phyloP scores from a whole-genome alignment of 2,329 filamentous ascomycete genomes.

The Penicillium janthinellum region DNA sequence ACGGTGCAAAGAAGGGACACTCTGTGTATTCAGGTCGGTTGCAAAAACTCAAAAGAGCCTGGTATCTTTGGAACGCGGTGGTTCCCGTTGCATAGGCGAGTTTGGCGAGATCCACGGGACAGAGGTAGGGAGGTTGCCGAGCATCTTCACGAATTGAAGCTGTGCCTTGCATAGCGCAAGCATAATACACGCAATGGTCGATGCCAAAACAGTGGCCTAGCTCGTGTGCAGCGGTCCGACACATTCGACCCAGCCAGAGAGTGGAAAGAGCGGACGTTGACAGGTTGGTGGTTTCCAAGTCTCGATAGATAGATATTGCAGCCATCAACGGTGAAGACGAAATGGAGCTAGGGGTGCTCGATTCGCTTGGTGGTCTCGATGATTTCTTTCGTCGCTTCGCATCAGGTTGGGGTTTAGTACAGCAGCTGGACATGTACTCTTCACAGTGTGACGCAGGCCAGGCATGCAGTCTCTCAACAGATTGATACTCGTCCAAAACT shows the following conservation, averaged over 20 bases:
- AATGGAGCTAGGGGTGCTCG: background rate
- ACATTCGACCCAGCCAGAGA: constrained; percentile 61
- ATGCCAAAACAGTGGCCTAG: constrained; percentile 69
- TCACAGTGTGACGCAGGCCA: constrained; percentile 68
- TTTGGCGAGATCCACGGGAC: constrained; percentile 35
- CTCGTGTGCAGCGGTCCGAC: constrained; percentile 64
- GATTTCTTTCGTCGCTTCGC: constrained; percentile 8
- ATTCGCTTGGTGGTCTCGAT: background rate
- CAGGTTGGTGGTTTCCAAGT: constrained; percentile 1
- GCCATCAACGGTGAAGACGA: constrained; percentile 6
- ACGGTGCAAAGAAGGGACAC: constrained; percentile 26
- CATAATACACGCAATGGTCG: constrained; percentile 59
- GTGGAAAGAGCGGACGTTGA: constrained; percentile 33
- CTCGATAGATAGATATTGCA: constrained; percentile 7
- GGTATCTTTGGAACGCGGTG: constrained; percentile 20
- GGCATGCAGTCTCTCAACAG: constrained; percentile 54
- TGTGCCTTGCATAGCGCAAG: constrained; percentile 38
- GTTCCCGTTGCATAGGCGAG: constrained; percentile 25
- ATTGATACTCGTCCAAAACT: constrained; percentile 44
- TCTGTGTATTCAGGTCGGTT: constrained; percentile 10
- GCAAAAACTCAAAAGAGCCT: constrained; percentile 28
- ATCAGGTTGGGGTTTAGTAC: constrained; percentile 5
- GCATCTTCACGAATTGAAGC: constrained; percentile 34
- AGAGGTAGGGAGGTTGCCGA: constrained; percentile 38
- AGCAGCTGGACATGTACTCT: constrained; percentile 11